phyloP scores from a whole-genome alignment of 2,329 filamentous ascomycete genomes.

The Sarocladiaceae sp. region DNA sequence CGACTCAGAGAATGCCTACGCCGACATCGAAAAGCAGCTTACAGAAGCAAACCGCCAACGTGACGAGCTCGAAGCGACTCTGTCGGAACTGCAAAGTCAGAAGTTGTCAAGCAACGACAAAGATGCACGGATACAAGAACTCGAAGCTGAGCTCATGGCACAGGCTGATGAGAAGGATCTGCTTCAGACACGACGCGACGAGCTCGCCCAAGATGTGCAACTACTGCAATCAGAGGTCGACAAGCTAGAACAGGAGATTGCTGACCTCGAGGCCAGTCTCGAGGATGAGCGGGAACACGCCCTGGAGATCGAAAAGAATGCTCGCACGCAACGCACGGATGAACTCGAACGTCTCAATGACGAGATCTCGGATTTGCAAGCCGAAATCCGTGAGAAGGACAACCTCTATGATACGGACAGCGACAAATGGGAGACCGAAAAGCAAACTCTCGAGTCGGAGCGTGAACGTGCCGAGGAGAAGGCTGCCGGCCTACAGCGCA shows the following conservation, averaged over 20 bases:
- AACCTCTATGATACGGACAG: conserved; percentile 66
- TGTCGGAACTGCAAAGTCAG: conserved; percentile 34
- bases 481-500: conserved; percentile 62
- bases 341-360: conserved; percentile 49
- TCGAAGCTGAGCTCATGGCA: conserved; percentile 55
- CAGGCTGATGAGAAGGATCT: conserved; percentile 64
- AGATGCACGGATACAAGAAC: conserved; percentile 48
- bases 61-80: conserved; percentile 37
- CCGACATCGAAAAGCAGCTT: conserved; percentile 48
- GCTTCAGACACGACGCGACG: conserved; percentile 64
- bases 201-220: conserved; percentile 60
- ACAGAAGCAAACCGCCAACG: conserved; percentile 42
- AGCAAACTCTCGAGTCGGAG: conserved; percentile 60
- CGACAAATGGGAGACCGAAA: conserved; percentile 69
- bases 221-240: conserved; percentile 63
- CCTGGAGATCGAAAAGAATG: conserved; percentile 55
- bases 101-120: conserved; percentile 25
- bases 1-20: conserved; percentile 42
- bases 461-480: conserved; percentile 64
- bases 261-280: conserved; percentile 44
- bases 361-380: conserved; percentile 59
- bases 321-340: conserved; percentile 40
- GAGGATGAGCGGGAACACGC: conserved; percentile 53
- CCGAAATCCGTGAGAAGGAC: conserved; percentile 65
- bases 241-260: conserved; percentile 40